A percentile compares a stretch with the other conserved stretches of the same genome.
Evolutionary conservation across 78 protist genomes (phyloP).

Genomic region (Paulinella micropora): DNA sequence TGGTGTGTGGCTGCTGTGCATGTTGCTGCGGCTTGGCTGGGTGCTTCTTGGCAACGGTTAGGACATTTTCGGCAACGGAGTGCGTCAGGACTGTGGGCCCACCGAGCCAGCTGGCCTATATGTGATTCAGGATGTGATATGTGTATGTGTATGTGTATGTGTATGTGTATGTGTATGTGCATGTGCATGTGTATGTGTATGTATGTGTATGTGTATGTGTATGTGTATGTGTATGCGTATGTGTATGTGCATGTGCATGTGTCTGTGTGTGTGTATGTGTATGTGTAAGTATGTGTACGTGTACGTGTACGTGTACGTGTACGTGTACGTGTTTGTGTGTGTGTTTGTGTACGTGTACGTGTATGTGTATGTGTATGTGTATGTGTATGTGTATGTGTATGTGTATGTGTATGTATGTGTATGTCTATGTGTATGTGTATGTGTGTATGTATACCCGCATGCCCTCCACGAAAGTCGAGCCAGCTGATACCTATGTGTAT

Average conservation of each 20-base stretch:
- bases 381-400: not conserved
- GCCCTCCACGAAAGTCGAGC: not conserved
- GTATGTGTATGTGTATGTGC: not conserved
- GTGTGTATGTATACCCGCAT: not conserved
- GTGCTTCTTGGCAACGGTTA: too few species aligned
- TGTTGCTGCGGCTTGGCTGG: too few species aligned
- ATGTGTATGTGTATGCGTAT: not conserved
- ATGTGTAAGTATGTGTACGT: not conserved
- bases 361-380: not conserved
- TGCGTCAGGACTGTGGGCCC: too few species aligned
- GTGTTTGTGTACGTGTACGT: not conserved
- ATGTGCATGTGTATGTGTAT: not conserved
- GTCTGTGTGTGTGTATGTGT: not conserved
- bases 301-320: not conserved
- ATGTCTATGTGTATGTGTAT: not conserved
- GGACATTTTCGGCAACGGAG: too few species aligned
- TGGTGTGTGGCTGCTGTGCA: too few species aligned
- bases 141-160: not conserved
- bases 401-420: not conserved
- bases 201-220: not conserved
- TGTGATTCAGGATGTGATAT: too few species aligned
- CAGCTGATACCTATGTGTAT: not conserved
- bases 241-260: not conserved
- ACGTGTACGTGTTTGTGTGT: not conserved
- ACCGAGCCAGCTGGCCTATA: too few species aligned